Evolutionary conservation across 108 stramenopile species (phyloP), one percentile per base, ranked within the genome.

Genomic region (Nitzschia inconspicua): DNA sequence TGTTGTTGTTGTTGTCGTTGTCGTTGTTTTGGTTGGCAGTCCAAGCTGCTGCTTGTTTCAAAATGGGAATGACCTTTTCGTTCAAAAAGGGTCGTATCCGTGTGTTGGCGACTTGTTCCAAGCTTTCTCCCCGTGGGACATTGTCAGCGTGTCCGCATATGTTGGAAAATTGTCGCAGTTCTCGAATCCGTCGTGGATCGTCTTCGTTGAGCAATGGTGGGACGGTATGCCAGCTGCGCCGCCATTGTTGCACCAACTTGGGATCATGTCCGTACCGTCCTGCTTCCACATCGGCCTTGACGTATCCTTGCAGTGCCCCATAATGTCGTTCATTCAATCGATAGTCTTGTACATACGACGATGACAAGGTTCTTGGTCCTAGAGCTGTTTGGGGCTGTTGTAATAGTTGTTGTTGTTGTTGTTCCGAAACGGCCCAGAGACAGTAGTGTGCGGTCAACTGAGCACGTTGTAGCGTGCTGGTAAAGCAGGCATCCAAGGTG

Each of bases 311-410:
- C 2, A 75, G 52, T 41, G 76, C 44, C 16, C 76, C 76, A 62
- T 75, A 82, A 72, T 77, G 76, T 19, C 73, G 59, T 65, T 82
- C 76, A 57, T 80, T 80, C 42, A 80, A 50, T 30, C 79, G 60
- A 70, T 80, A 68, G 37, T 80, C 79, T 10, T 50, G 54, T 4
- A 80, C 20, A 37, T 71, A 80, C n/a, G n/a, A n/a, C n/a, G n/a
- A n/a, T n/a, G n/a, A n/a, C n/a, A n/a, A n/a, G 49, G 56, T 34
- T 4, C 50, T 42, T n/a, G 47, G 52, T 52, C 39, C 42, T 30
- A 16, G 19, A 20, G 18, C 25, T n/a, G n/a, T n/a, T n/a, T n/a
- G n/a, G n/a, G n/a, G n/a, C n/a, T n/a, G n/a, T n/a, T n/a, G n/a
- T n/a, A n/a, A n/a, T n/a, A n/a, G n/a, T n/a, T n/a, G n/a, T n/a